Percentiles rank a stretch among this genome's conserved stretches.
These are phyloP conservation scores for Xylariaceae sp. DNA, from an alignment of 2,329 filamentous ascomycete species.

Conservation along the genomic window DNA sequence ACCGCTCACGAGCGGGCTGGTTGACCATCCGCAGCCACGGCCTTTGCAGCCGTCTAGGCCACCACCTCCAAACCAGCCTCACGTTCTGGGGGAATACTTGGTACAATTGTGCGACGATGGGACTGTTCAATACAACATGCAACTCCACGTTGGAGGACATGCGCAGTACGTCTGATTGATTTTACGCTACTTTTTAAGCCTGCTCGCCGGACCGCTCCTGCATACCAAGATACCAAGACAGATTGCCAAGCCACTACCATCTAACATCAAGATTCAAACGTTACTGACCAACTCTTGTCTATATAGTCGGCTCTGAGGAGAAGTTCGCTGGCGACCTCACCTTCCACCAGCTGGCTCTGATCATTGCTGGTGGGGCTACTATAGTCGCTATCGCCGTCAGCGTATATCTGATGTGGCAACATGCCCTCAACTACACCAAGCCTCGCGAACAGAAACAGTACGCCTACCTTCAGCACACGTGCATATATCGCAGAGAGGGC, in stretches of 20 bases:
- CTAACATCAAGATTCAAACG: constrained; percentile 4
- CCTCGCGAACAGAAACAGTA: constrained; percentile 55
- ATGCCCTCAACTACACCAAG: constrained; percentile 58
- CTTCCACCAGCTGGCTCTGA: constrained; percentile 52
- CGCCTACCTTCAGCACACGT: constrained; percentile 9
- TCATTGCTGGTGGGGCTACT: constrained; percentile 46
- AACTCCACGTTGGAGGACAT: constrained; percentile 34
- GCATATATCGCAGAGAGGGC: not conserved
- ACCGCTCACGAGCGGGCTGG: not conserved
- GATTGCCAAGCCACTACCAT: constrained; percentile 11
- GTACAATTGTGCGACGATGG: not conserved
- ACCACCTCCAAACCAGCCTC: too few relatives aligned
- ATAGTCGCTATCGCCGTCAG: constrained; percentile 50
- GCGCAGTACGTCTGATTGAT: constrained; percentile 27
- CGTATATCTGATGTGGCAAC: constrained; percentile 54
- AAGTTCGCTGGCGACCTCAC: constrained; percentile 45
- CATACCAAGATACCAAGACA: constrained; percentile 17
- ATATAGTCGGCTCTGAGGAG: constrained; percentile 44
- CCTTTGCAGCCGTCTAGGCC: too few relatives aligned
- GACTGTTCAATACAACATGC: constrained; percentile 28
- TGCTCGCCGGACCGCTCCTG: constrained; percentile 17
- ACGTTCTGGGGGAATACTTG: too few relatives aligned
- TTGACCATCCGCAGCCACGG: not conserved
- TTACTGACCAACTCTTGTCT: constrained; percentile 23
- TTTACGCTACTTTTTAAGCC: constrained; percentile 10